Percentiles rank a stretch among this genome's conserved stretches.
Conservation (phyloP, 2,329 filamentous ascomycete species). For the Penicillium oxalicum region DNA sequence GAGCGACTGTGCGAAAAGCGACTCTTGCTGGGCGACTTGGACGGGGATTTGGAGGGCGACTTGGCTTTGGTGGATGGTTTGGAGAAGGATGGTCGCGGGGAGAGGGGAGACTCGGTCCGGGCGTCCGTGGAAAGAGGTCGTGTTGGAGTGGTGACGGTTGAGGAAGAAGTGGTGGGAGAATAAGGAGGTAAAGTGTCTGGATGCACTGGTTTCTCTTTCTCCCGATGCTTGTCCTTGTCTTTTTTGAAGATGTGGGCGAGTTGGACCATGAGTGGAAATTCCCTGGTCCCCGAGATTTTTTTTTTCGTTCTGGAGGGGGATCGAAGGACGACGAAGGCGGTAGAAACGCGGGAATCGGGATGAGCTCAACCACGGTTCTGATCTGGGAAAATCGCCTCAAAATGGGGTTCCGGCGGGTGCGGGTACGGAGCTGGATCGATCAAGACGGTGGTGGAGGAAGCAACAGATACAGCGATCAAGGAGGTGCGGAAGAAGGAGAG, state of each 20-base stretch:
- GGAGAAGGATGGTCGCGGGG: constrained; percentile 29
- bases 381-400: not conserved
- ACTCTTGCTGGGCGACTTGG: constrained; percentile 19
- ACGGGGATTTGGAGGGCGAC: constrained; percentile 15
- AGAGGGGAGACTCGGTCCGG: constrained; percentile 28
- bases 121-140: not conserved
- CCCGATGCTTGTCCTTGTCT: constrained; percentile 20
- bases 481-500: not conserved
- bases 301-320: constrained; percentile 6
- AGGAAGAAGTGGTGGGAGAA: not conserved
- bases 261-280: constrained; percentile 21
- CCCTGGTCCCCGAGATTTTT: constrained; percentile 7
- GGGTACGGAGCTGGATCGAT: not conserved
- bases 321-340: constrained; percentile 39
- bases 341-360: constrained; percentile 25
- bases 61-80: constrained; percentile 15
- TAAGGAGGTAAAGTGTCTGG: not conserved
- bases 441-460: not conserved
- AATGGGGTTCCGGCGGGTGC: no score
- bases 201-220: constrained; percentile 6
- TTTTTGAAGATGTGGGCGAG: constrained; percentile 26
- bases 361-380: constrained; percentile 15
- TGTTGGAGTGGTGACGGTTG: not conserved
- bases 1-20: constrained; percentile 27
- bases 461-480: no score